Base-by-base conservation (phyloP, 2,329 filamentous ascomycete genomes). In the Pseudocercospora musae region DNA sequence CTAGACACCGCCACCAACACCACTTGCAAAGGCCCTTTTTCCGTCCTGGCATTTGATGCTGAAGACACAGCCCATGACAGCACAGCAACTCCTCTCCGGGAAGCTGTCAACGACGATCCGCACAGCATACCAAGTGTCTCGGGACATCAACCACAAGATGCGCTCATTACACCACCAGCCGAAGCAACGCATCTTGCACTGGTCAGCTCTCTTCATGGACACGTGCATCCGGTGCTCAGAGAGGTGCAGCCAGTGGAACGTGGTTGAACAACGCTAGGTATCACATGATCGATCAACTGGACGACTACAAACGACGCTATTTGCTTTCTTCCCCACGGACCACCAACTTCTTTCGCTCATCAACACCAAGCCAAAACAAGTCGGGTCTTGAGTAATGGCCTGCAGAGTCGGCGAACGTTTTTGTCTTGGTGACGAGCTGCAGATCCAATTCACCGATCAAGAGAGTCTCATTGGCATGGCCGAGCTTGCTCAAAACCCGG, bases 361-460 rank as follows among this genome's bases (percentile, higher is more conserved):
- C 77, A 7, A 76, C 76, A 9, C 79, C 81, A 20, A 84, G 68
- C 81, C 81, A 84, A 58, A 84, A 70, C 65, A 84, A 67, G 66
- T 84, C 82, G 2, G 82, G 82, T 40, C 82, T 71, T 53, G 76
- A 78, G 62, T 84, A 84, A 72, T 84, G 82, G 0, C 82, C 82
- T 40, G 75, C 71, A 7, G 76, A 75, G 67, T 84, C 82, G 1
- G 79, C 66, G 61, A 82, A 81, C 8, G 63, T 65, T 37, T 75
- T 80, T 10, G 76, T 73, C 57, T 74, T 75, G 9, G 79, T 69
- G 2, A 81, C 72, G 42, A 76, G 71, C 53, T 75, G 75, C 56
- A 86, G 70, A 40, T 85, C 79, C 52, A 85, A 68, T 61, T 85
- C 81, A 0, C 82, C 82, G 27, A 72, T 60, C 7, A 85, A 59